Conservation (phyloP, 495 filamentous ascomycete genomes). For the Entonaema liquescens region DNA sequence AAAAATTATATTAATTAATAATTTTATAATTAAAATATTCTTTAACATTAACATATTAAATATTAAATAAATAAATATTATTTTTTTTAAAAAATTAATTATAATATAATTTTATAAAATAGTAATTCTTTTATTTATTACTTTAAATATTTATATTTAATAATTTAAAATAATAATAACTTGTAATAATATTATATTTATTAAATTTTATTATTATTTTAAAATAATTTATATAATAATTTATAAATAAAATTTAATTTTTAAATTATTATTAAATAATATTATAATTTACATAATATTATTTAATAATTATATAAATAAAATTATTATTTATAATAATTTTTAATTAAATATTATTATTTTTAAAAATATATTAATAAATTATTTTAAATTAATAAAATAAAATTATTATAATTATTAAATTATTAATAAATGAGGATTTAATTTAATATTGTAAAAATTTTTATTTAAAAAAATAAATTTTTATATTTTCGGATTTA, state of each 20-base stretch:
- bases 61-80: conserved; percentile 8
- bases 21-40: conserved; percentile 2
- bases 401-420: background rate
- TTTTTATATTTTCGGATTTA: background rate
- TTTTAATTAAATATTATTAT: background rate
- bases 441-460: background rate
- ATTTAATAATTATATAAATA: background rate
- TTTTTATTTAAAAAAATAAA: background rate
- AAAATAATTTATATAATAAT: background rate
- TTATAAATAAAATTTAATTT: conserved; percentile 1
- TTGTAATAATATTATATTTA: conserved; percentile 6
- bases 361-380: background rate
- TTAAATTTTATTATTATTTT: background rate
- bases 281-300: background rate
- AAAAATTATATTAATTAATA: conserved; percentile 1
- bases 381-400: background rate
- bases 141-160: background rate
- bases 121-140: background rate
- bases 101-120: conserved; percentile 6
- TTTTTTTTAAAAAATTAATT: background rate
- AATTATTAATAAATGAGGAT: background rate
- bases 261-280: background rate
- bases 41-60: background rate
- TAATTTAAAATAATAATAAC: background rate
- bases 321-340: conserved; percentile 3